Percentiles rank a stretch among this genome's conserved stretches.
These are phyloP conservation scores for Collariella sp. DNA, from an alignment of 495 filamentous ascomycete genomes.

Conservation along the genomic window DNA sequence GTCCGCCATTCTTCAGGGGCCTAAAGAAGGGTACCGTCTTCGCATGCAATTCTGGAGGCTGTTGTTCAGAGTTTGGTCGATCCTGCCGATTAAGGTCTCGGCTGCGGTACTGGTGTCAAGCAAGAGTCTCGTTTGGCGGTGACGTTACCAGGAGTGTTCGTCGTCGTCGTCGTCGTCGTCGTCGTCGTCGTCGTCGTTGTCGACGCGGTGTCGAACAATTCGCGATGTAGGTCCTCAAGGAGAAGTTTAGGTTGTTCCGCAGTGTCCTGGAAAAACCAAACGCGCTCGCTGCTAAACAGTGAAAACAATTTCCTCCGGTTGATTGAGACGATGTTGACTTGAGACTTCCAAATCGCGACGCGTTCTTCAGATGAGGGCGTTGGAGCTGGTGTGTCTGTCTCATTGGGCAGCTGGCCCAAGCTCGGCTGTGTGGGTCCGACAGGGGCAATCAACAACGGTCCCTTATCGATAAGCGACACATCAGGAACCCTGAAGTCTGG, in stretches of 20 bases:
- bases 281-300: not conserved
- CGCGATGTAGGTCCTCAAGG: too few relatives aligned
- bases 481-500: too few relatives aligned
- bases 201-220: too few relatives aligned
- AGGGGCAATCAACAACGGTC: too few relatives aligned
- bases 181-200: too few relatives aligned
- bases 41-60: not conserved
- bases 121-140: not conserved
- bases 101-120: not conserved
- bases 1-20: conserved; percentile 52
- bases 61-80: not conserved
- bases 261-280: too few relatives aligned
- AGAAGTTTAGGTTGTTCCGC: too few relatives aligned
- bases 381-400: conserved; percentile 5
- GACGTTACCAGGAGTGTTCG: not conserved
- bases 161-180: too few relatives aligned
- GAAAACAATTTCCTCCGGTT: not conserved
- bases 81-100: not conserved
- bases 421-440: not conserved
- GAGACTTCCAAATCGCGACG: conserved; percentile 9
- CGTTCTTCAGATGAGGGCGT: conserved; percentile 7
- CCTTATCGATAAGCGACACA: not conserved
- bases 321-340: not conserved
- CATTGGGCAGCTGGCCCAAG: conserved; percentile 7
- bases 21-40: not conserved